Percentiles rank a stretch among this genome's conserved stretches.
phyloP scores from a whole-genome alignment of 192 early-diverging fungal genomes.

The Paraglomus brasilianum region DNA sequence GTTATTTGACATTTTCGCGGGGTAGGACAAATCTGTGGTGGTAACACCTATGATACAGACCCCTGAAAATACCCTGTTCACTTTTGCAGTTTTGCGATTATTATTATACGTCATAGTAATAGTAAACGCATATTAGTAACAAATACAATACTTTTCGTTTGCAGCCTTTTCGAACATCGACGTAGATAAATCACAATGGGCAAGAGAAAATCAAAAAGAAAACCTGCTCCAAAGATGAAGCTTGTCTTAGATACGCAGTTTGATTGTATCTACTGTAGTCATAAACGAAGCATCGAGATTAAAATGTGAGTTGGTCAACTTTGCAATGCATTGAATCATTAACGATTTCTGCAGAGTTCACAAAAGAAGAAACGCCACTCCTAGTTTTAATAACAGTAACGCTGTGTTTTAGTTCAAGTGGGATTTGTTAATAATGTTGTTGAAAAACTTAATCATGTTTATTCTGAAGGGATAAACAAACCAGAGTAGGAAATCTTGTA shows the following conservation, averaged over 20 bases:
- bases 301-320: slow-evolving; percentile 58
- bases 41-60: no score
- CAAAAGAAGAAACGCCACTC: slow-evolving; percentile 1
- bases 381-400: no score
- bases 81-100: no score
- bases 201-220: slow-evolving; percentile 77
- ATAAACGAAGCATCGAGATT: slow-evolving; percentile 69
- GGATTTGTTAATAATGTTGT: slow-evolving; percentile 11
- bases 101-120: no score
- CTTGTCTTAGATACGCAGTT: slow-evolving; percentile 67
- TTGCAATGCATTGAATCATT: background rate
- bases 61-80: no score
- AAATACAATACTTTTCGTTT: no score
- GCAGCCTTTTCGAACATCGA: no score
- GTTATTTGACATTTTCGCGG: no score
- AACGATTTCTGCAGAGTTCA: background rate
- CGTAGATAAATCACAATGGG: slow-evolving; percentile 40
- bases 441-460: background rate
- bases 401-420: background rate
- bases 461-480: slow-evolving; percentile 49
- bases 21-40: no score
- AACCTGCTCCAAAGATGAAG: slow-evolving; percentile 58
- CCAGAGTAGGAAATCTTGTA: slow-evolving; percentile 66
- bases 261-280: slow-evolving; percentile 80
- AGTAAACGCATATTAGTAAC: no score